Evolutionary conservation across 202 grass and related monocot species (phyloP), one percentile per base, ranked within the genome.

Genomic region (Carex arenaria): DNA sequence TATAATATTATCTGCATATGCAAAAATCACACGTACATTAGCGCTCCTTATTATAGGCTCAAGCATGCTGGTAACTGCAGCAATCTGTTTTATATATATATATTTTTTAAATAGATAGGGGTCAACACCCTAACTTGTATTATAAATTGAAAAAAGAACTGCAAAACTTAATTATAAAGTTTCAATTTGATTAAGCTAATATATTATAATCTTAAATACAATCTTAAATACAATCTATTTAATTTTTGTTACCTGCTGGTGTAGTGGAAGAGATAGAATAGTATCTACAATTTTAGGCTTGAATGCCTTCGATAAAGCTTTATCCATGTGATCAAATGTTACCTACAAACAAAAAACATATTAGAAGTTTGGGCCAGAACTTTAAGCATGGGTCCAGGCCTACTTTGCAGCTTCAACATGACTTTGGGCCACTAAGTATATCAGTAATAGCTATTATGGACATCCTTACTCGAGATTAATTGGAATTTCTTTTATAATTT

Each of bases 181-280:
- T 80, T 72, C 34, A 32, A 43, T 60, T 71, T 61, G 30, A 70
- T 69, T 79, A 28, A 67, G 31, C 49, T 5, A 54, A 74, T 26
- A 47, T 1, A 49, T 64, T 67, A 63, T 22, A 43, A 64, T 84
- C 76, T 19, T 77, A 43, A 61, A 60, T 30, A 28, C n/a, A 43
- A 64, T 84, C 76, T 19, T 77, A 43, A 61, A 60, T 30, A 28
- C n/a, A 52, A 84, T 84, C 10, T 76, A 64, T 34, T 80, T 26
- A 26, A n/a, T 9, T 13, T 52, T 49, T 57, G 61, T 89, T 87
- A 99, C 96, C 91, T 99, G 96, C 82, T 99, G 93, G 59, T 99
- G 93, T 84, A 93, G 96, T 72, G 96, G 96, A 84, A 99, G 96
- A 87, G 91, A 92, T 26, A 88, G 65, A 92, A 99, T 96, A 53